These are phyloP conservation scores for Lachnellula arida DNA, from an alignment of 2,329 filamentous ascomycete genomes.

Conservation along the genomic window DNA sequence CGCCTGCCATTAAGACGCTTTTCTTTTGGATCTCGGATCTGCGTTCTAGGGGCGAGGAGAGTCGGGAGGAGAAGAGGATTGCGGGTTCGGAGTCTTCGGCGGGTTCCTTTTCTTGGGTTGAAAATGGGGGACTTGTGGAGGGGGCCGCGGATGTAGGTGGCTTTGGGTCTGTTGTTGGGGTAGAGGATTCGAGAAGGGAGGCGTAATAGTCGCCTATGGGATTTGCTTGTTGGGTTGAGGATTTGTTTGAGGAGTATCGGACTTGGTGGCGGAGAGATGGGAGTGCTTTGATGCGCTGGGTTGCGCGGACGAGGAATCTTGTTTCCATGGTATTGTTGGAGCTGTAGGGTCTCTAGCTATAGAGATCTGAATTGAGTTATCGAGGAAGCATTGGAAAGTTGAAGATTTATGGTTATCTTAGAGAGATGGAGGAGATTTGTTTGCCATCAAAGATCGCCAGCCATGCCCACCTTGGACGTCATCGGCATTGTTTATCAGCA, in stretches of 20 bases:
- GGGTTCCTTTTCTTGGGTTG: not conserved
- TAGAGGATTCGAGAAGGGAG: constrained; percentile 46
- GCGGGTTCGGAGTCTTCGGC: constrained; percentile 42
- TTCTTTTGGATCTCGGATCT: constrained; percentile 53
- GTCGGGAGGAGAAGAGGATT: constrained; percentile 76
- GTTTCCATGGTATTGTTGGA: constrained; percentile 21
- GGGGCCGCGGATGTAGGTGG: constrained; percentile 19
- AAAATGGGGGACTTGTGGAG: constrained; percentile 12
- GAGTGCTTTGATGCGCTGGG: constrained; percentile 17
- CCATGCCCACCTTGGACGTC: constrained; percentile 15
- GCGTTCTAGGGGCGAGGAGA: constrained; percentile 69
- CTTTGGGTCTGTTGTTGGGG: constrained; percentile 19
- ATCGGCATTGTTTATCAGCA: constrained; percentile 20
- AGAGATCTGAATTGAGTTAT: constrained; percentile 12
- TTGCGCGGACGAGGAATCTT: constrained; percentile 22
- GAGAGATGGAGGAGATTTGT: not conserved
- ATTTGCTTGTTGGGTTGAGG: constrained; percentile 29
- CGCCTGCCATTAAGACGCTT: constrained; percentile 66
- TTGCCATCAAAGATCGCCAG: constrained; percentile 8
- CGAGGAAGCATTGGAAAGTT: constrained; percentile 19
- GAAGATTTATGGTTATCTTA: not conserved
- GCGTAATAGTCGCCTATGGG: constrained; percentile 58
- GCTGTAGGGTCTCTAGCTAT: not conserved
- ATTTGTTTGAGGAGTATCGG: constrained; percentile 14
- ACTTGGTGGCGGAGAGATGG: constrained; percentile 11